phyloP scores from a whole-genome alignment of 2,329 filamentous ascomycete species.

The Aureobasidium sp. region DNA sequence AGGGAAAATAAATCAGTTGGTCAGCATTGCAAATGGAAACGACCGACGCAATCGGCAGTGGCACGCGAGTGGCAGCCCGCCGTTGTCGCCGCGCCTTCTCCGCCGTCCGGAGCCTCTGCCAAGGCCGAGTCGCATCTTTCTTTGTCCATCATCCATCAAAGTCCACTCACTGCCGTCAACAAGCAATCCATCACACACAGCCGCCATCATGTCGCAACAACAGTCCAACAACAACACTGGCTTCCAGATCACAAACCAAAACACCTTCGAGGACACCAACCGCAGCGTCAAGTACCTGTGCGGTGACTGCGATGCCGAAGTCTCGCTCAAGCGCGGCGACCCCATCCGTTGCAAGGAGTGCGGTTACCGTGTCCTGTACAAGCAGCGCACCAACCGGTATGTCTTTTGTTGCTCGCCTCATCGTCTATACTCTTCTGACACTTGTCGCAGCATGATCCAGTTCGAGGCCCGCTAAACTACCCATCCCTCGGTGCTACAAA shows the following conservation, averaged over 20 bases:
- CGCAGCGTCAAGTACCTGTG: conserved; percentile 51
- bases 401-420: conserved; percentile 25
- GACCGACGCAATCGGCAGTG: neutral
- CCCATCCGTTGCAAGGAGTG: conserved; percentile 86
- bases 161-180: neutral
- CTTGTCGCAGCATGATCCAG: conserved; percentile 75
- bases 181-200: neutral
- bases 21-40: conserved; percentile 7
- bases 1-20: conserved; percentile 6
- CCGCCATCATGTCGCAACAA: conserved; percentile 11
- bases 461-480: conserved; percentile 74
- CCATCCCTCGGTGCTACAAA: neutral
- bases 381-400: conserved; percentile 94
- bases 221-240: conserved; percentile 9
- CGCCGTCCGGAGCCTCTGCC: neutral
- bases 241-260: conserved; percentile 37
- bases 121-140: neutral
- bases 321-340: conserved; percentile 68
- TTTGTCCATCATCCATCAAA: neutral
- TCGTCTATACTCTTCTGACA: neutral
- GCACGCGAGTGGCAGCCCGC: neutral
- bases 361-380: conserved; percentile 91
- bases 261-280: conserved; percentile 42
- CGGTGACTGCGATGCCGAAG: conserved; percentile 76
- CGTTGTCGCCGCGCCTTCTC: conserved; percentile 7